Evolutionary conservation across 495 filamentous ascomycete genomes (phyloP).

Genomic region (Endocarpon pusillum): DNA sequence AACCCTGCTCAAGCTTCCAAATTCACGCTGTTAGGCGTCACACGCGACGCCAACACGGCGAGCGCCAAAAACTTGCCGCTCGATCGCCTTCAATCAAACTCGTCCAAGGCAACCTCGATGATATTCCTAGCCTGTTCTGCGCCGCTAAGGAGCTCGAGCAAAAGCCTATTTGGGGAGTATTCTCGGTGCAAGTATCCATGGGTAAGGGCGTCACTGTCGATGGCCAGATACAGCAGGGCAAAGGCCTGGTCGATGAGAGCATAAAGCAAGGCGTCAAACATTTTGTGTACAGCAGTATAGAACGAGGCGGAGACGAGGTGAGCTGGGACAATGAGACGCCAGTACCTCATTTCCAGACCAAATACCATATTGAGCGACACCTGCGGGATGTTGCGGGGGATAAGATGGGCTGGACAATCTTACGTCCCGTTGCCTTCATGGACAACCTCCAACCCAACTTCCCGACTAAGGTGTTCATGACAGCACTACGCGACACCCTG

Average conservation of each 20-base stretch:
- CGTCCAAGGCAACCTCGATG: constrained; percentile 38
- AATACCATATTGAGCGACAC: constrained; percentile 47
- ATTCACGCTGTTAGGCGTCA: constrained; percentile 38
- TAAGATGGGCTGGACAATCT: constrained; percentile 40
- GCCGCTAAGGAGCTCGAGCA: constrained; percentile 13
- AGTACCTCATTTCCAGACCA: constrained; percentile 44
- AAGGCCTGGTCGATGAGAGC: constrained; percentile 38
- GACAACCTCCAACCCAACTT: constrained; percentile 45
- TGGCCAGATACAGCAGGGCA: constrained; percentile 42
- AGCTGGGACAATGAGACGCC: constrained; percentile 38
- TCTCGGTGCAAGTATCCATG: constrained; percentile 31
- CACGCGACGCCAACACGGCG: constrained; percentile 18
- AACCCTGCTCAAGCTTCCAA: constrained; percentile 28
- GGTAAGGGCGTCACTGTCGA: constrained; percentile 27
- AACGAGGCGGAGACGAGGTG: constrained; percentile 40
- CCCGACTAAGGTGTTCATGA: constrained; percentile 39
- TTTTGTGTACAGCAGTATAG: constrained; percentile 54
- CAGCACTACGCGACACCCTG: constrained; percentile 27
- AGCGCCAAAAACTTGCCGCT: constrained; percentile 23
- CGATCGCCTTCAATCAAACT: constrained; percentile 30
- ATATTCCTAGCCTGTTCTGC: constrained; percentile 34
- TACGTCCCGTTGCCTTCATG: constrained; percentile 49
- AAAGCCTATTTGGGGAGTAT: constrained; percentile 35
- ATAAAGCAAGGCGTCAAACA: constrained; percentile 39
- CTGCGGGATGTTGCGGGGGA: constrained; percentile 25